These are phyloP conservation scores for Microthlaspi erraticum DNA, from an alignment of 345 rosid genomes.

Conservation along the genomic window DNA sequence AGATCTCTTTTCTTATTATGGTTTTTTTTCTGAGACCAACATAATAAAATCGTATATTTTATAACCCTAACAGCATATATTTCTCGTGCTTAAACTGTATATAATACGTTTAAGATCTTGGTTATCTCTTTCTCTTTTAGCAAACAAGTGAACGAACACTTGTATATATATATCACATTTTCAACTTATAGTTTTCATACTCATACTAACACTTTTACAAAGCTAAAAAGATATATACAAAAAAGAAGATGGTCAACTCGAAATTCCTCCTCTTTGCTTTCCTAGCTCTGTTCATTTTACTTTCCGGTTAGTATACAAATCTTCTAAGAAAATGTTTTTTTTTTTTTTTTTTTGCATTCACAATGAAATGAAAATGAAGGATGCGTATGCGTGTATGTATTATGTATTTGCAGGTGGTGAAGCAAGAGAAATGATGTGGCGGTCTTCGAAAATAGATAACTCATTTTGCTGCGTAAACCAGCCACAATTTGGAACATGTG, in stretches of 20 bases:
- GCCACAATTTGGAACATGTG: constrained; percentile 11
- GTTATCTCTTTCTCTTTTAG: neutral
- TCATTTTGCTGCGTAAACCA: neutral
- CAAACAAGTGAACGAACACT: constrained; percentile 16
- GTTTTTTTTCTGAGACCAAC: neutral
- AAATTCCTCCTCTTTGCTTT: constrained; percentile 28
- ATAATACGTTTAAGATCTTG: neutral
- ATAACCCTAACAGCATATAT: too few species aligned
- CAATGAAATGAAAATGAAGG: neutral
- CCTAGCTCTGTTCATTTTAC: constrained; percentile 27
- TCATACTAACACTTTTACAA: neutral
- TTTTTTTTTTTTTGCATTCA: neutral
- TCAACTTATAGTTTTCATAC: neutral
- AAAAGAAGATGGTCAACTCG: constrained; percentile 17
- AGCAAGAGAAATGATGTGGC: neutral
- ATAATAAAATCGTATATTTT: neutral
- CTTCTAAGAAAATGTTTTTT: too few species aligned
- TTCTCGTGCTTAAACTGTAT: neutral
- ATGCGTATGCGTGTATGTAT: neutral
- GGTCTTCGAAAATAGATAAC: neutral
- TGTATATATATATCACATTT: constrained; percentile 16
- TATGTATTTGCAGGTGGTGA: constrained; percentile 32
- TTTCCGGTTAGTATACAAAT: constrained; percentile 27
- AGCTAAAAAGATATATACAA: neutral
- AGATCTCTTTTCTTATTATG: neutral